phyloP scores from a whole-genome alignment of 2,329 filamentous ascomycete genomes.

The Xylaria digitata region DNA sequence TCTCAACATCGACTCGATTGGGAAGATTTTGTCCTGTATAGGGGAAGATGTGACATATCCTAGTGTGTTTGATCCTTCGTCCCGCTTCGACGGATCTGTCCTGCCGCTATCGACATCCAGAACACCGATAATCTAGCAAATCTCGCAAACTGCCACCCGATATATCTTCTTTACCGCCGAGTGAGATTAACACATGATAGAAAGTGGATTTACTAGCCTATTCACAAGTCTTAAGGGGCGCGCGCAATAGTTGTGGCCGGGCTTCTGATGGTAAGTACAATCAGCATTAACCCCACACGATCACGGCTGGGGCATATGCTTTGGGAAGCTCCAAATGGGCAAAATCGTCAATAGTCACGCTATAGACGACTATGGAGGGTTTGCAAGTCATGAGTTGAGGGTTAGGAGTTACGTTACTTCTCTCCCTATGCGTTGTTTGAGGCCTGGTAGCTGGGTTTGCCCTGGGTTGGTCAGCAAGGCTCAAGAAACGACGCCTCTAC shows the following conservation, averaged over 20 bases:
- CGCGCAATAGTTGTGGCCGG: not conserved
- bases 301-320: slow-evolving; percentile 18
- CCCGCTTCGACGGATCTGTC: slow-evolving; percentile 9
- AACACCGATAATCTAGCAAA: not conserved
- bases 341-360: slow-evolving; percentile 9
- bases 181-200: slow-evolving; percentile 15
- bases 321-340: slow-evolving; percentile 29
- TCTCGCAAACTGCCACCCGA: not conserved
- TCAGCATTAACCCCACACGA: slow-evolving; percentile 19
- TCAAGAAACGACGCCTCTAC: slow-evolving; percentile 3
- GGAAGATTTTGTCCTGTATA: not conserved
- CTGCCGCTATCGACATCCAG: not conserved
- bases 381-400: slow-evolving; percentile 28
- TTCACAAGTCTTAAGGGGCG: not conserved
- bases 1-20: not conserved
- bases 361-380: not conserved
- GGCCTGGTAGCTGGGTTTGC: not conserved
- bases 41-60: slow-evolving; percentile 23
- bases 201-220: not conserved
- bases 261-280: not conserved
- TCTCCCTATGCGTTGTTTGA: not conserved
- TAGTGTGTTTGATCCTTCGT: slow-evolving; percentile 28
- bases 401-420: slow-evolving; percentile 32
- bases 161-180: not conserved
- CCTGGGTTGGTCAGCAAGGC: not conserved